Conservation (phyloP, 306 rosid genomes). For the Sicyos baderoa region DNA sequence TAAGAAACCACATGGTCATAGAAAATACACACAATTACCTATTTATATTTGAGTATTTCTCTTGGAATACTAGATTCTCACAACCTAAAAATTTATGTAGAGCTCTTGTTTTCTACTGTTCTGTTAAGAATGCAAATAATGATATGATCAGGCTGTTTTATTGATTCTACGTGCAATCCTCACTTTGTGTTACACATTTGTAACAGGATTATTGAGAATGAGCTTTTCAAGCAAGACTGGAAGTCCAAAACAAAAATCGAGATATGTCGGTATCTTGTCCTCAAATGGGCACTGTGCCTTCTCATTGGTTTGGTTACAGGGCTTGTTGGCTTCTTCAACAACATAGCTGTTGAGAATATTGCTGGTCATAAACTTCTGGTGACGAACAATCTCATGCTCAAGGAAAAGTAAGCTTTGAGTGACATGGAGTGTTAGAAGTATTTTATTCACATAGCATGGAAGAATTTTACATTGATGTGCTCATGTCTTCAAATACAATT, state of each 20-base stretch:
- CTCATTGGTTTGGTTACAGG: constrained; percentile 64
- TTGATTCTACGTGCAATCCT: neutral
- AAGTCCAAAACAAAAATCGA: constrained; percentile 46
- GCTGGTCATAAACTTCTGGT: constrained; percentile 62
- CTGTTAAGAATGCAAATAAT: neutral
- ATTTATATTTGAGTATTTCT: neutral
- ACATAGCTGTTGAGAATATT: constrained; percentile 69
- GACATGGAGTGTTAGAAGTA: neutral
- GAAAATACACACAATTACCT: neutral
- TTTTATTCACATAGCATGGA: constrained; percentile 1
- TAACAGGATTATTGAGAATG: constrained; percentile 73
- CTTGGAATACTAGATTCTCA: neutral
- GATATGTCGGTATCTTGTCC: constrained; percentile 44
- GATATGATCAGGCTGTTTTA: neutral
- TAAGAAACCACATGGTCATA: neutral
- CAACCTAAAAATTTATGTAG: neutral
- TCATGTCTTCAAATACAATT: neutral
- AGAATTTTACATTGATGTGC: neutral
- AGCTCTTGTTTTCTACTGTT: neutral
- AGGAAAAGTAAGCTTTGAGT: constrained; percentile 34
- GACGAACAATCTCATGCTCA: constrained; percentile 50
- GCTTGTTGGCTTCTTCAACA: constrained; percentile 60
- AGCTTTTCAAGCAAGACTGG: constrained; percentile 70
- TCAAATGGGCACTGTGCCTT: constrained; percentile 69
- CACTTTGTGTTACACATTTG: constrained; percentile 19